A percentile compares a stretch with the other conserved stretches of the same genome.
phyloP scores from a whole-genome alignment of 2,329 filamentous ascomycete genomes.

The Paecilomyces fulvus region DNA sequence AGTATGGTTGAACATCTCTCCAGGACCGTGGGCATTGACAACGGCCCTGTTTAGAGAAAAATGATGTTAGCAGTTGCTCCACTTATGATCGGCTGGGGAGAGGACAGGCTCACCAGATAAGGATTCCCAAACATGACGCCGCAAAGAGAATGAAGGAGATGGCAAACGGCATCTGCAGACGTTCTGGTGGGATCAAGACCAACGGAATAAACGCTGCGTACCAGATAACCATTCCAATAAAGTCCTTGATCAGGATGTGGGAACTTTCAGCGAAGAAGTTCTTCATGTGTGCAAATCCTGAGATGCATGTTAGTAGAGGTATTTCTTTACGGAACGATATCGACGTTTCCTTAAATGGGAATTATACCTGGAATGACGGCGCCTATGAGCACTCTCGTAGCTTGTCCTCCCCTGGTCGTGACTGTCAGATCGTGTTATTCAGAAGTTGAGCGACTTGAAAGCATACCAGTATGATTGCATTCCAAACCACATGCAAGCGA shows the following conservation, averaged over 20 bases:
- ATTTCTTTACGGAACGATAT: neutral
- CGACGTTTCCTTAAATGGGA: neutral
- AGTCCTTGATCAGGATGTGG: constrained; percentile 16
- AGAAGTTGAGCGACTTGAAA: neutral
- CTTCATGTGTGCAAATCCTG: constrained; percentile 13
- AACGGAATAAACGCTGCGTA: constrained; percentile 13
- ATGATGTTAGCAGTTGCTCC: neutral
- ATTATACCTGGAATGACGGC: constrained; percentile 9
- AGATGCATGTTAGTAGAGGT: neutral
- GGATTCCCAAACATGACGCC: constrained; percentile 11
- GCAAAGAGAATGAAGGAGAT: constrained; percentile 14
- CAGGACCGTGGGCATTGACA: constrained; percentile 11
- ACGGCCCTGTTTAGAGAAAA: constrained; percentile 7
- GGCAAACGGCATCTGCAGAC: constrained; percentile 14
- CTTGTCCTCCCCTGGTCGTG: constrained; percentile 13
- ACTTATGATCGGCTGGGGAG: neutral
- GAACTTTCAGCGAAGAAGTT: constrained; percentile 15
- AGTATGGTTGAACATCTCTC: constrained; percentile 11
- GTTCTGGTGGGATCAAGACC: constrained; percentile 13
- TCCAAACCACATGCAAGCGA: constrained; percentile 14
- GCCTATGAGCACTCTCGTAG: constrained; percentile 12
- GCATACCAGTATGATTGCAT: constrained; percentile 8
- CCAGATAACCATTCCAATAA: constrained; percentile 17
- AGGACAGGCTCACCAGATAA: constrained; percentile 8
- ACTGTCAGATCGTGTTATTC: neutral